These are phyloP conservation scores for Ascoidea rubescens DNA, from an alignment of 805 yeast species.

Conservation along the genomic window DNA sequence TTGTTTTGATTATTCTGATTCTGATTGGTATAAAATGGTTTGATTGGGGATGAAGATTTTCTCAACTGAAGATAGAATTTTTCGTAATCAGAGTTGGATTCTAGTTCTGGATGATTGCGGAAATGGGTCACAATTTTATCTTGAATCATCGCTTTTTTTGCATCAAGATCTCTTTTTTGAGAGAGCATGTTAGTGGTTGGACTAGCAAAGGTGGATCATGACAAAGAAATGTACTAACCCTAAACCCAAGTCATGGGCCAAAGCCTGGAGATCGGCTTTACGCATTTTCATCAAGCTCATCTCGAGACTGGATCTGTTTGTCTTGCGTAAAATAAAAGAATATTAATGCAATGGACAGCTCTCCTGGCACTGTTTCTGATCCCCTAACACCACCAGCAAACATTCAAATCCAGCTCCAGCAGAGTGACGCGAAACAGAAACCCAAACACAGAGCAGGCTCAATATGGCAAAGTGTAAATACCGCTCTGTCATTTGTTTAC, in stretches of 20 bases:
- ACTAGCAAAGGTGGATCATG: slow-evolving; percentile 3
- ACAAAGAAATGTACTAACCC: slow-evolving; percentile 14
- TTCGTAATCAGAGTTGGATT: slow-evolving; percentile 11
- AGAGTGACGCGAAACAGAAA: too few relatives aligned
- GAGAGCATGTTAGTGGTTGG: slow-evolving; percentile 7
- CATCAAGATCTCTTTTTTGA: slow-evolving; percentile 10
- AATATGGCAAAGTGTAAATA: too few relatives aligned
- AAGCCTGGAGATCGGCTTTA: slow-evolving; percentile 22
- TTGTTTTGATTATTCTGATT: too few relatives aligned
- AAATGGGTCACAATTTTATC: slow-evolving; percentile 16
- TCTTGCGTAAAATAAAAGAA: too few relatives aligned
- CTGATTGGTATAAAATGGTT: too few relatives aligned
- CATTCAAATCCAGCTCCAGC: too few relatives aligned
- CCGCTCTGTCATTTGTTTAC: too few relatives aligned
- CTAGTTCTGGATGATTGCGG: slow-evolving; percentile 20
- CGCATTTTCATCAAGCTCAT: slow-evolving; percentile 22
- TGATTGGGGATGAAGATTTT: slow-evolving; percentile 15
- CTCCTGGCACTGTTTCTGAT: too few relatives aligned
- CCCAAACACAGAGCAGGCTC: too few relatives aligned
- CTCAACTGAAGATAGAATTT: slow-evolving; percentile 16
- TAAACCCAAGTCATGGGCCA: slow-evolving; percentile 22
- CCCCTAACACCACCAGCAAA: too few relatives aligned
- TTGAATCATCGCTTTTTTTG: slow-evolving; percentile 18
- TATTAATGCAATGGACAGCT: too few relatives aligned
- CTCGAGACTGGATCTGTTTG: neutral